Evolutionary conservation across 2,329 filamentous ascomycete species (phyloP).

Genomic region (Chaetomiaceae sp.): DNA sequence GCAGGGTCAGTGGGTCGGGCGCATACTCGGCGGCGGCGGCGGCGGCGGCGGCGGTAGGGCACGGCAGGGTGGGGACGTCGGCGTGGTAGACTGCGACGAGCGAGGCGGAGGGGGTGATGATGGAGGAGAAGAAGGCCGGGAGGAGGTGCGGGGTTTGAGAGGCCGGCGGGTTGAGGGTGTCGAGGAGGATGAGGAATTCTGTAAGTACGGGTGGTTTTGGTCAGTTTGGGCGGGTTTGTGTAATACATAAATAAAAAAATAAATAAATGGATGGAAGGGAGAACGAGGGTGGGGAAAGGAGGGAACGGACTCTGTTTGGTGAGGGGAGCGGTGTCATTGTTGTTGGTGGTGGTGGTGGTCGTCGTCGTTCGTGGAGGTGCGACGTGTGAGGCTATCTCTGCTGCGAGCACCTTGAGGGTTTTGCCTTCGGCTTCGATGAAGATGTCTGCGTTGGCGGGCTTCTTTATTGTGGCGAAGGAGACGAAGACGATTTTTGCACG

Average conservation of each 20-base stretch:
- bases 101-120: conserved; percentile 62
- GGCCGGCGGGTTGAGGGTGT: conserved; percentile 68
- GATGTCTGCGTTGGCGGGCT: conserved; percentile 59
- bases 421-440: conserved; percentile 64
- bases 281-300: not conserved
- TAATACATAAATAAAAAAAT: conserved; percentile 23
- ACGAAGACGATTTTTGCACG: conserved; percentile 71
- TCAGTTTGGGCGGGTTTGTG: no score
- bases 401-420: conserved; percentile 50
- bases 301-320: conserved; percentile 21
- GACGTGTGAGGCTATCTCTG: conserved; percentile 56
- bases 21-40: conserved; percentile 49
- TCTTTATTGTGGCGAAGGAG: conserved; percentile 69
- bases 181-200: conserved; percentile 75
- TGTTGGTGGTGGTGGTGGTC: no score
- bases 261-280: not conserved
- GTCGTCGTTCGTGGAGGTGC: conserved; percentile 28
- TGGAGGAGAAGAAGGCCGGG: conserved; percentile 64
- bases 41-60: conserved; percentile 37
- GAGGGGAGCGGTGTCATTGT: conserved; percentile 7
- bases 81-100: conserved; percentile 77
- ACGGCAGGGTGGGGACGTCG: conserved; percentile 63
- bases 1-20: conserved; percentile 65
- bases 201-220: conserved; percentile 40
- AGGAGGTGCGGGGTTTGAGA: conserved; percentile 52